phyloP scores from a whole-genome alignment of 495 filamentous ascomycete species.

The Hypoxylon intermedium region DNA sequence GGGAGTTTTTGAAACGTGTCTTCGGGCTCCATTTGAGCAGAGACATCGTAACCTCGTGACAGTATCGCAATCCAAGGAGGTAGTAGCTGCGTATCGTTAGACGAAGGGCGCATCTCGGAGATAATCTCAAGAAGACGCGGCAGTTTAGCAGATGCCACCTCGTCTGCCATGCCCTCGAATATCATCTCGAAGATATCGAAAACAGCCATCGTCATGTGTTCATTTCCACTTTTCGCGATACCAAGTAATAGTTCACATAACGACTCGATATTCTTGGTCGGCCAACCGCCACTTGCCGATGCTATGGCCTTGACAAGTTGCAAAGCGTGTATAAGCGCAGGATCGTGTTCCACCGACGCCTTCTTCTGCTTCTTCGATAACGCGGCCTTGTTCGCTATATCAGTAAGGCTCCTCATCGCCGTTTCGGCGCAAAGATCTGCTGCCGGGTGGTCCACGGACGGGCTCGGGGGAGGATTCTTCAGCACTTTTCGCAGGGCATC shows the following conservation, averaged over 20 bases:
- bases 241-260: conserved; percentile 87
- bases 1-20: conserved; percentile 90
- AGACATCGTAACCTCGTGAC: conserved; percentile 92
- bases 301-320: conserved; percentile 91
- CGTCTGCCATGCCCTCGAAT: conserved; percentile 87
- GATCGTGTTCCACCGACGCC: conserved; percentile 70
- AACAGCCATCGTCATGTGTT: conserved; percentile 92
- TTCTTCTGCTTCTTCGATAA: conserved; percentile 73
- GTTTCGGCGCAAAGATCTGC: conserved; percentile 95
- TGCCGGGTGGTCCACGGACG: conserved; percentile 89
- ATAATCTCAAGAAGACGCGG: conserved; percentile 86
- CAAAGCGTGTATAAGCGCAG: conserved; percentile 84
- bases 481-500: conserved; percentile 86
- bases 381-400: conserved; percentile 66
- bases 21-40: conserved; percentile 80
- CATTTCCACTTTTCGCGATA: conserved; percentile 86
- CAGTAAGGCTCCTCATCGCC: conserved; percentile 75
- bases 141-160: conserved; percentile 84
- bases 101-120: conserved; percentile 83
- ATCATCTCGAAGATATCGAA: conserved; percentile 98
- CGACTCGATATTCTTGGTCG: conserved; percentile 91
- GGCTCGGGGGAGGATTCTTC: conserved; percentile 82
- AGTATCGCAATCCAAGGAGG: conserved; percentile 96
- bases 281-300: conserved; percentile 88
- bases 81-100: conserved; percentile 89